A percentile compares a stretch with the other conserved stretches of the same genome.
These are phyloP conservation scores for Dactylorhiza incarnata DNA, from an alignment of 106 monocot genomes.

Conservation along the genomic window DNA sequence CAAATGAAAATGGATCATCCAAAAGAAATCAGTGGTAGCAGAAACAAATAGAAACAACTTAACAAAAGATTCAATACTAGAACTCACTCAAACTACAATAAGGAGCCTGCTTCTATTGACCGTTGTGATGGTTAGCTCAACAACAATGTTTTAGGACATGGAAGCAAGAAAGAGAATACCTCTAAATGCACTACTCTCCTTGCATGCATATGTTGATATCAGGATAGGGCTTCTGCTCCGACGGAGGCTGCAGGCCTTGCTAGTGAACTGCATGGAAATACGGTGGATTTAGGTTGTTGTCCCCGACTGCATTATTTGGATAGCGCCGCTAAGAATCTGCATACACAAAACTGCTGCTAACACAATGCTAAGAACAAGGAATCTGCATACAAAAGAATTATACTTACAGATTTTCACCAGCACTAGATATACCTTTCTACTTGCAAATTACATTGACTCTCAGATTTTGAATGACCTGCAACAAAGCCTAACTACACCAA, in stretches of 20 bases:
- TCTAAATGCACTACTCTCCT: slow-evolving; percentile 9
- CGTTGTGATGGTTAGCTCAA: background rate
- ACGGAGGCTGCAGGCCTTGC: slow-evolving; percentile 27
- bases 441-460: too few relatives aligned
- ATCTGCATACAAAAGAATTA: too few relatives aligned
- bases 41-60: background rate
- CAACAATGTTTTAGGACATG: background rate
- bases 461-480: too few relatives aligned
- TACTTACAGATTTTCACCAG: too few relatives aligned
- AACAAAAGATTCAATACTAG: background rate
- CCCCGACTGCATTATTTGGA: slow-evolving; percentile 9
- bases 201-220: slow-evolving; percentile 46
- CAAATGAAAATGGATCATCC: background rate
- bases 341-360: too few relatives aligned
- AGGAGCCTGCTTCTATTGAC: too few relatives aligned
- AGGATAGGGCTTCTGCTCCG: slow-evolving; percentile 40
- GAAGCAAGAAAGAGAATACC: background rate
- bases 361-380: too few relatives aligned
- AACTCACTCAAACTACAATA: background rate
- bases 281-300: slow-evolving; percentile 11
- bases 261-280: slow-evolving; percentile 20
- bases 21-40: background rate
- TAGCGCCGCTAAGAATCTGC: too few relatives aligned
- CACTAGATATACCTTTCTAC: too few relatives aligned
- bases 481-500: too few relatives aligned